Evolutionary conservation across 2,329 filamentous ascomycete species (phyloP).

Genomic region (Thelonectria olida): DNA sequence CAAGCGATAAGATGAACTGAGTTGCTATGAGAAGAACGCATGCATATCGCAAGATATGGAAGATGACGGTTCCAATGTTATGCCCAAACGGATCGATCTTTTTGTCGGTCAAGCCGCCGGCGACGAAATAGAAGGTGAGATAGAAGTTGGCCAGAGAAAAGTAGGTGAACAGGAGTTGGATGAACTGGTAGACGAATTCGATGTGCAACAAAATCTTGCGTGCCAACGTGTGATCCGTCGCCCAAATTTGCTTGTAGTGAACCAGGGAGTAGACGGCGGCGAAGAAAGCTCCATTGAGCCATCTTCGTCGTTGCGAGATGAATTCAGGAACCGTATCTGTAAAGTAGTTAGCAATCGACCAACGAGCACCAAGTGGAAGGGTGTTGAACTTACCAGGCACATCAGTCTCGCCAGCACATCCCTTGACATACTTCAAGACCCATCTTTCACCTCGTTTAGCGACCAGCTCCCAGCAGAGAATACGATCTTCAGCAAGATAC

Average conservation of each 20-base stretch:
- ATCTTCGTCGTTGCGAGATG: constrained; percentile 93
- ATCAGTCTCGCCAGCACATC: constrained; percentile 96
- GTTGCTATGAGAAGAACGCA: constrained; percentile 89
- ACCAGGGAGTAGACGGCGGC: constrained; percentile 97
- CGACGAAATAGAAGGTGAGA: constrained; percentile 97
- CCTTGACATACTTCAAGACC: constrained; percentile 98
- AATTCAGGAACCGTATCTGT: constrained; percentile 93
- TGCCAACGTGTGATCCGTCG: constrained; percentile 87
- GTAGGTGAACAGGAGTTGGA: constrained; percentile 94
- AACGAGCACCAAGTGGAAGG: not conserved
- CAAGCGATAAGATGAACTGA: constrained; percentile 96
- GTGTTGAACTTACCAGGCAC: constrained; percentile 79
- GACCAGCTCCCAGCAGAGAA: constrained; percentile 93
- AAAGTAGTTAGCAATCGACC: constrained; percentile 34
- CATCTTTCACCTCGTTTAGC: constrained; percentile 94
- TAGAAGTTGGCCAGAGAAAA: constrained; percentile 99
- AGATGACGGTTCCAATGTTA: constrained; percentile 84
- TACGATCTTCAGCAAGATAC: constrained; percentile 91
- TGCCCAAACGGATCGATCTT: constrained; percentile 91
- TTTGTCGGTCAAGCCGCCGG: constrained; percentile 84
- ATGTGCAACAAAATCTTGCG: constrained; percentile 93
- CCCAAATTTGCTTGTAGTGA: constrained; percentile 93
- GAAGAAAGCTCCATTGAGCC: constrained; percentile 99
- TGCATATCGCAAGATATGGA: constrained; percentile 84
- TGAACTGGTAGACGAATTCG: constrained; percentile 94